These are phyloP conservation scores for Rhodomyrtus tomentosa DNA, from an alignment of 345 rosid genomes.

Conservation along the genomic window DNA sequence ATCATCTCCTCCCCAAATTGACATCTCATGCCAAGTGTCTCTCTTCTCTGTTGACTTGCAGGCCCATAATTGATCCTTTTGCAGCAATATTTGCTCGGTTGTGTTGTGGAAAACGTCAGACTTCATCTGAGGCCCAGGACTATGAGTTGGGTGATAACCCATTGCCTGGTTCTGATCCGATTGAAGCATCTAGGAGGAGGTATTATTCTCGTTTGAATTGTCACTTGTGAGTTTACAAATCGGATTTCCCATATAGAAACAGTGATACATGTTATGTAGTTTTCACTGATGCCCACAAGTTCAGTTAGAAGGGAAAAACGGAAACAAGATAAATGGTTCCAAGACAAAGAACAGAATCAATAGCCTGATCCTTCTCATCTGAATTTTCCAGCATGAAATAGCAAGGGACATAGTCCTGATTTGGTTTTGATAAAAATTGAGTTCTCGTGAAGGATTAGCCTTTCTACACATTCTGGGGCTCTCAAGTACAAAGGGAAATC, in stretches of 20 bases:
- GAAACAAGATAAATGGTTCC: background rate
- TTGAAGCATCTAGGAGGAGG: slow-evolving; percentile 97
- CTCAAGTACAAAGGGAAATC: background rate
- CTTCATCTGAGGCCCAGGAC: slow-evolving; percentile 33
- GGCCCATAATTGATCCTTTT: slow-evolving; percentile 80
- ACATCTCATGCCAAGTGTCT: background rate
- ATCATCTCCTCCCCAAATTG: background rate
- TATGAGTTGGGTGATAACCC: slow-evolving; percentile 49
- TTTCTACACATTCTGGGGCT: background rate
- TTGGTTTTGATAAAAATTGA: background rate
- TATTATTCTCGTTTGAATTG: slow-evolving; percentile 1
- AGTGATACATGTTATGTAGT: background rate
- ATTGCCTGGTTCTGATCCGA: slow-evolving; percentile 90
- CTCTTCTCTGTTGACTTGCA: slow-evolving; percentile 12
- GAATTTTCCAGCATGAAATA: background rate
- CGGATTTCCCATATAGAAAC: background rate
- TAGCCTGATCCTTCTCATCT: background rate
- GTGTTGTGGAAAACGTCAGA: slow-evolving; percentile 67
- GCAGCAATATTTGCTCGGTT: slow-evolving; percentile 73
- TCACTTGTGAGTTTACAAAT: background rate
- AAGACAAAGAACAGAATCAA: background rate
- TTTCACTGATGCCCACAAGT: background rate
- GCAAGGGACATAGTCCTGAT: background rate
- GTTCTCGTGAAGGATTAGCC: background rate
- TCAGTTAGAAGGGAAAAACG: background rate